phyloP scores from a whole-genome alignment of 257 asterid species.

The Linaria vulgaris region DNA sequence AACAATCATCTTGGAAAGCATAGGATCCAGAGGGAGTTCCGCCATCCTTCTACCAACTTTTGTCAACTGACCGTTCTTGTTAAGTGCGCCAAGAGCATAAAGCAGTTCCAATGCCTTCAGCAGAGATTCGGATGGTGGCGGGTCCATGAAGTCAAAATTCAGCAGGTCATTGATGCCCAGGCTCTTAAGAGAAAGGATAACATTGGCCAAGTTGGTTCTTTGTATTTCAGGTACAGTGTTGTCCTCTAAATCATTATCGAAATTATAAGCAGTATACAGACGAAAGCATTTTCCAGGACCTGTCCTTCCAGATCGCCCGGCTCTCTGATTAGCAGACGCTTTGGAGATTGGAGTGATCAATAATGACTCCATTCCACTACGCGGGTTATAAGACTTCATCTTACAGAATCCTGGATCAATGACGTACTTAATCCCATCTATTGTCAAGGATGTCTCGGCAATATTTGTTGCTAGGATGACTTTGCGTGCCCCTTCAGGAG shows the following conservation, averaged over 20 bases:
- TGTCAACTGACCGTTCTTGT: slow-evolving; percentile 79
- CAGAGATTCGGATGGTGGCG: too few species aligned
- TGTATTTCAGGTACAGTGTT: too few species aligned
- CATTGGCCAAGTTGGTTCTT: slow-evolving; percentile 90
- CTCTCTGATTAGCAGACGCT: slow-evolving; percentile 95
- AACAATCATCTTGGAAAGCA: too few species aligned
- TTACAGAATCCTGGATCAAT: slow-evolving; percentile 94
- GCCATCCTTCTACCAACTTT: slow-evolving; percentile 94
- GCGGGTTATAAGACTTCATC: slow-evolving; percentile 89
- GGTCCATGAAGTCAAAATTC: slow-evolving; percentile 85
- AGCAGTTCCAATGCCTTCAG: slow-evolving; percentile 84
- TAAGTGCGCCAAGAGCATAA: slow-evolving; percentile 87
- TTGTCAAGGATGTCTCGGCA: too few species aligned
- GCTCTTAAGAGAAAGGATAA: slow-evolving; percentile 87
- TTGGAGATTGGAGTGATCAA: slow-evolving; percentile 91
- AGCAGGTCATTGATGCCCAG: slow-evolving; percentile 86
- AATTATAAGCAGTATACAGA: slow-evolving; percentile 74
- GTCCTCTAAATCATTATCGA: slow-evolving; percentile 71
- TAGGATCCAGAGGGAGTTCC: slow-evolving; percentile 93
- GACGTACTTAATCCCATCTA: too few species aligned
- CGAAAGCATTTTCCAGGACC: slow-evolving; percentile 96
- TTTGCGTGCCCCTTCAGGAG: too few species aligned
- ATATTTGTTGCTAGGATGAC: too few species aligned
- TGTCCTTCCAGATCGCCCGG: slow-evolving; percentile 95
- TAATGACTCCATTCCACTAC: slow-evolving; percentile 96